phyloP scores from a whole-genome alignment of 352 stramenopile genomes.

The Phytophthora pluvialis region DNA sequence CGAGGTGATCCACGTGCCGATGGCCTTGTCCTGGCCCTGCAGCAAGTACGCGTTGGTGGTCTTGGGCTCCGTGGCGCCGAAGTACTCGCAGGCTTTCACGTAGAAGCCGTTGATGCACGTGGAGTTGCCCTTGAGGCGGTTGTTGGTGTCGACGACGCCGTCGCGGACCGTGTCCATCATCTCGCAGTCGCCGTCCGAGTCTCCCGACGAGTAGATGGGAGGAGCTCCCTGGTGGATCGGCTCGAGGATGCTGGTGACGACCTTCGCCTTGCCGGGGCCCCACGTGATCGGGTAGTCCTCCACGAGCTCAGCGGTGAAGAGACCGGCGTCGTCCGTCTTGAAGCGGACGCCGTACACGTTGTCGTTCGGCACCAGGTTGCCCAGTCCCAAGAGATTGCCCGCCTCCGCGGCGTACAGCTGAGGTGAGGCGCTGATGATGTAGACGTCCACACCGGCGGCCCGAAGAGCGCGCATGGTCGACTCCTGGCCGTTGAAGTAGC shows the following conservation, averaged over 20 bases:
- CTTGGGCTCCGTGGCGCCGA: conserved; percentile 38
- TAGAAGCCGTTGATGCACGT: conserved; percentile 72
- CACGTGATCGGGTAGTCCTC: conserved; percentile 73
- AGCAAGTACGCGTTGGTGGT: conserved; percentile 64
- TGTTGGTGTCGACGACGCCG: conserved; percentile 69
- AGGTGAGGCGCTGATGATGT: conserved; percentile 71
- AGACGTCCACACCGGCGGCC: conserved; percentile 49
- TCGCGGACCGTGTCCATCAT: conserved; percentile 67
- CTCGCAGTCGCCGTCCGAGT: conserved; percentile 67
- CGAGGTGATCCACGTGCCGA: conserved; percentile 73
- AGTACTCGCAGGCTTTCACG: conserved; percentile 63
- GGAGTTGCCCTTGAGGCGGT: conserved; percentile 54
- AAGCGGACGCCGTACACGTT: conserved; percentile 73
- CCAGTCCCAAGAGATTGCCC: conserved; percentile 47
- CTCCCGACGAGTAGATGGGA: conserved; percentile 60
- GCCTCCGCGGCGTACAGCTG: conserved; percentile 61
- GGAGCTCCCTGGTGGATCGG: conserved; percentile 51
- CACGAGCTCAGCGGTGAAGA: conserved; percentile 51
- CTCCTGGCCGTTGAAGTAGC: conserved; percentile 69
- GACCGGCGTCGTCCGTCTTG: conserved; percentile 39
- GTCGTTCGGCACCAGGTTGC: conserved; percentile 53
- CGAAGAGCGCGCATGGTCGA: conserved; percentile 61
- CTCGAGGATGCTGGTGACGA: conserved; percentile 56
- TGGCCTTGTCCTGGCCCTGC: conserved; percentile 66
- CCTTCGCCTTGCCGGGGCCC: conserved; percentile 57